Evolutionary conservation across 148 eudicot genomes (phyloP).

Genomic region (Suaeda aralocaspica): DNA sequence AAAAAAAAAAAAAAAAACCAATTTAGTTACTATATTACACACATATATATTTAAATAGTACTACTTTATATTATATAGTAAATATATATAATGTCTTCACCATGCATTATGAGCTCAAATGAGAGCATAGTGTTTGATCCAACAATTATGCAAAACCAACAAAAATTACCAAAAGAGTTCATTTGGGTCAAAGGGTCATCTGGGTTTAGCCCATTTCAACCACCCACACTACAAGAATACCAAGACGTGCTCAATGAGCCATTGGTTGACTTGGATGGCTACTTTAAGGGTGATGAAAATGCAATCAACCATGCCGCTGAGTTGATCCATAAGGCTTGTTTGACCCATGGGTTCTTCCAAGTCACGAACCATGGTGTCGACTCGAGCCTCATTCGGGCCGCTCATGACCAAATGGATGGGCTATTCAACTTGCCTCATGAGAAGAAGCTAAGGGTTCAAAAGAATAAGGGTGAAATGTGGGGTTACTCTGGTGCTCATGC

Average conservation of each 20-base stretch:
- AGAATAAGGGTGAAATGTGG: conserved; percentile 32
- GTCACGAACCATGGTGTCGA: conserved; percentile 37
- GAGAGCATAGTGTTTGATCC: conserved; percentile 25
- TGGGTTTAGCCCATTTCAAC: neutral
- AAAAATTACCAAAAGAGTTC: conserved; percentile 34
- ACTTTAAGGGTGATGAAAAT: conserved; percentile 30
- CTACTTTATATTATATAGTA: neutral
- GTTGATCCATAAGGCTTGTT: conserved; percentile 31
- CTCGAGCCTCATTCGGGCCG: conserved; percentile 23
- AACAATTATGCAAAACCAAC: conserved; percentile 23
- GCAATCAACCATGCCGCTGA: conserved; percentile 20
- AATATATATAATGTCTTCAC: neutral
- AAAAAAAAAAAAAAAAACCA: no score
- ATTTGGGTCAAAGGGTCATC: conserved; percentile 22
- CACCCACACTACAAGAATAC: neutral
- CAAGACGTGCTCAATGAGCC: conserved; percentile 33
- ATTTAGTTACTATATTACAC: no score
- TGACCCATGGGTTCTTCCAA: conserved; percentile 46
- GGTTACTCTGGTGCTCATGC: conserved; percentile 47
- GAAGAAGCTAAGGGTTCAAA: conserved; percentile 29
- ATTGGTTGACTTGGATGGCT: conserved; percentile 33
- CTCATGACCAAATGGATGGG: conserved; percentile 28
- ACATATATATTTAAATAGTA: no score
- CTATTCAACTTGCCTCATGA: conserved; percentile 26
- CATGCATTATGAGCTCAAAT: conserved; percentile 29